Base-by-base conservation (phyloP, 1,139 yeast genomes). In the Candida pseudoviswanathii region DNA sequence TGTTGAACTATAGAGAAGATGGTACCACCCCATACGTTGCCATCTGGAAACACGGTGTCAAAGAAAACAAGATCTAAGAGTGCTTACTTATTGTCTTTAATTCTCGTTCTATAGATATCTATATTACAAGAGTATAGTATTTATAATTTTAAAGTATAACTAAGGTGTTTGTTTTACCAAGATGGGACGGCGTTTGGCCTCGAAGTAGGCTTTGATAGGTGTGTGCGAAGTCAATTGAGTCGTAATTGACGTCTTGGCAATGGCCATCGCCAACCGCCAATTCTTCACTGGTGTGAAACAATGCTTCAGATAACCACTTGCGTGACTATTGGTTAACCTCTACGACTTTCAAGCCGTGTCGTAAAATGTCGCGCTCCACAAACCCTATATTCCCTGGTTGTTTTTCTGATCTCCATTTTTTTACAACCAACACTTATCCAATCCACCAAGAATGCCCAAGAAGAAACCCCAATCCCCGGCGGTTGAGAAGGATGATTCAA, bases 1-100 rank as follows among this genome's bases (percentile, higher is more conserved):
- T 94, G 76, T 88, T 94, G 80, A 94, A 94, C 96, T 94, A 94
- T 91, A 96, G 99, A 81, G 99, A 94, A 82, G 98, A 94, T 72
- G 99, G 99, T 81, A 81, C 85, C 66, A 95, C 99, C 62, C 99
- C 99, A 70, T 95, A 71, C 81, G 95, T 94, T 70, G 90, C 92
- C 62, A 85, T 91, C 86, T 94, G 98, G 98, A 95, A 92, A 83
- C 98, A 94, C 78, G 99, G 98, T 84, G 85, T 89, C 62, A 80
- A 75, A 66, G 90, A 84, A 74, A 84, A 80, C 74, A 94, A 94
- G 86, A 84, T 91, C 82, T 92, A 90, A 84, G 44, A 42, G 39
- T 42, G 40, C 44, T 33, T 36, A 25, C 5, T 22, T 33, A 30
- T 41, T 41, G 66, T 37, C 10, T 41, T 31, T 25, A 41, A 32